Base-by-base conservation (phyloP, 352 stramenopile species). In the Phytophthora sp. region DNA sequence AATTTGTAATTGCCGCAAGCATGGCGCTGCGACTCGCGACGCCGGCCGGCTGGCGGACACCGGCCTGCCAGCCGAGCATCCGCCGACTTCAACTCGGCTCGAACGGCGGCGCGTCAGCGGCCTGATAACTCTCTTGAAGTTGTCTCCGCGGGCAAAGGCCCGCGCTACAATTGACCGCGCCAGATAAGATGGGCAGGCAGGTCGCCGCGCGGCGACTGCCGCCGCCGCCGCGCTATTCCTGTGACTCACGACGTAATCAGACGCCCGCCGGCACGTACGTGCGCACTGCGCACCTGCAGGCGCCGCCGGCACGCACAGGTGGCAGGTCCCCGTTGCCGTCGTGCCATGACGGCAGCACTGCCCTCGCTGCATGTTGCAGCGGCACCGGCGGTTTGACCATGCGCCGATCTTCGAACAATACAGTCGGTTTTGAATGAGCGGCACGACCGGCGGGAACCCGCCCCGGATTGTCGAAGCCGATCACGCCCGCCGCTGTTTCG, bases 351-450 rank as follows among this genome's bases (percentile, higher is more conserved):
- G 18, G 17, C 45, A 28, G 45, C 27, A 39, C 28, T 17, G 26
- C 43, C 3, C 27, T n/a, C n/a, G n/a, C n/a, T n/a, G n/a, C n/a
- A n/a, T n/a, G n/a, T n/a, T n/a, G n/a, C 15, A 37, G 23, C 18
- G 44, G 31, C 31, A 10, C 34, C 20, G 3, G 49, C n/a, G n/a
- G n/a, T n/a, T n/a, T n/a, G n/a, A n/a, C n/a, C n/a, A n/a, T n/a
- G n/a, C n/a, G n/a, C n/a, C n/a, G n/a, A 66, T 66, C 61, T 62
- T 74, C 49, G 59, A 74, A 74, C 52, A 56, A 62, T 58, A 62
- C 60, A 74, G 59, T 38, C 60, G 31, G 59, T 66, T 62, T 21
- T 41, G 10, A 28, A 34, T 50, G 30, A 54, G 39, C 42, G 24
- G 38, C 35, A 57, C 53, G 44, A 66, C 49, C 48, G 26, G 34